Conservation (phyloP, 2,329 filamentous ascomycete species). For the Calonectria pseudoreteaudii region DNA sequence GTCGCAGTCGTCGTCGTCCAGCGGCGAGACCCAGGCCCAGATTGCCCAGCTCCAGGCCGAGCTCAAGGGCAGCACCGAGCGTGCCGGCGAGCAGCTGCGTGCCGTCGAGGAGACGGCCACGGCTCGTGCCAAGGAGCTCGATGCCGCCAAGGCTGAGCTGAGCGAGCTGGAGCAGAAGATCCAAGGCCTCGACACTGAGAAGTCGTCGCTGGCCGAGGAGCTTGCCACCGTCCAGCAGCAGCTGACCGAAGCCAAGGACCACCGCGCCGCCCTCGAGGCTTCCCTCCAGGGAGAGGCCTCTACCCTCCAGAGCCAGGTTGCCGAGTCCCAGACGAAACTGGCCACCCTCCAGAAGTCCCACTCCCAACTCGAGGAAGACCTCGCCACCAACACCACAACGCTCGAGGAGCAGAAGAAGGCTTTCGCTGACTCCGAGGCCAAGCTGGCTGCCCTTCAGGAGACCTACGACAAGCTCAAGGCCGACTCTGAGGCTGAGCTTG, state of each 20-base stretch:
- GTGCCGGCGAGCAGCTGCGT: constrained; percentile 39
- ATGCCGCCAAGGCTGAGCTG: constrained; percentile 39
- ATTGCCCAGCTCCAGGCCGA: constrained; percentile 50
- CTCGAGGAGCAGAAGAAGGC: constrained; percentile 44
- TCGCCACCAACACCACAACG: constrained; percentile 43
- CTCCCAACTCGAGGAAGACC: constrained; percentile 47
- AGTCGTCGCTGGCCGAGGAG: constrained; percentile 47
- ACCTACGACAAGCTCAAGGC: constrained; percentile 43
- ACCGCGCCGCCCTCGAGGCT: constrained; percentile 48
- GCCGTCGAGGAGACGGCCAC: constrained; percentile 40
- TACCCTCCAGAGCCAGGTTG: constrained; percentile 49
- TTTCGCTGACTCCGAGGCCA: constrained; percentile 42
- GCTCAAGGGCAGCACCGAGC: constrained; percentile 44
- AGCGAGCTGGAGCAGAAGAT: constrained; percentile 42
- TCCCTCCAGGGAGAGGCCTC: constrained; percentile 47
- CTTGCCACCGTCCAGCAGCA: constrained; percentile 49
- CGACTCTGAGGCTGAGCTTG: constrained; percentile 42
- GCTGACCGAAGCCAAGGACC: constrained; percentile 49
- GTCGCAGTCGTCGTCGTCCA: constrained; percentile 43
- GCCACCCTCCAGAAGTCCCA: constrained; percentile 45
- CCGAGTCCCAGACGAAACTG: constrained; percentile 48
- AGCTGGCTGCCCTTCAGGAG: constrained; percentile 41
- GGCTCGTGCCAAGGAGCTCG: constrained; percentile 37
- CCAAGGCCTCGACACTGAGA: constrained; percentile 42
- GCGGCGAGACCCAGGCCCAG: constrained; percentile 48